phyloP scores from a whole-genome alignment of 805 yeast genomes.

The Metschnikowia shivogae region DNA sequence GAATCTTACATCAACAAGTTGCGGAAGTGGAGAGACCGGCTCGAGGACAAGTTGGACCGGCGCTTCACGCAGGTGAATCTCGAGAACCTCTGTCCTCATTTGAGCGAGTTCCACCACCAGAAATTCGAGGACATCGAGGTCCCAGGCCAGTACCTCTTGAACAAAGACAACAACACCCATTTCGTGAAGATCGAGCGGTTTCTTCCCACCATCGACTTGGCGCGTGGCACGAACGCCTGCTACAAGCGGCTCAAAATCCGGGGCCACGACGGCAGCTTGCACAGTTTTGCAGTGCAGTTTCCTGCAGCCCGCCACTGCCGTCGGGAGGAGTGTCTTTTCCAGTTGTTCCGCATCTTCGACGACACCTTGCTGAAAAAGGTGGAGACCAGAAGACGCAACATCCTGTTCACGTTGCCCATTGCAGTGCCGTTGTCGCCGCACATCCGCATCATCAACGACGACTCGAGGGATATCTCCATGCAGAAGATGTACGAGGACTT shows the following conservation, averaged over 20 bases:
- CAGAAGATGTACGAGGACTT: slow-evolving; percentile 83
- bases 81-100: slow-evolving; percentile 89
- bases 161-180: slow-evolving; percentile 84
- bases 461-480: slow-evolving; percentile 67
- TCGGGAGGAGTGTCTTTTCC: slow-evolving; percentile 92
- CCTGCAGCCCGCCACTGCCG: slow-evolving; percentile 98
- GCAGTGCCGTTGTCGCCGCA: slow-evolving; percentile 95
- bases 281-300: slow-evolving; percentile 92
- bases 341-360: slow-evolving; percentile 83
- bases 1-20: slow-evolving; percentile 81
- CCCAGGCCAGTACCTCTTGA: slow-evolving; percentile 92
- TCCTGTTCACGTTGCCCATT: slow-evolving; percentile 80
- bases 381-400: slow-evolving; percentile 81
- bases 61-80: slow-evolving; percentile 74
- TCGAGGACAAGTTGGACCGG: slow-evolving; percentile 88
- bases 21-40: slow-evolving; percentile 86
- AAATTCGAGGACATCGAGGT: slow-evolving; percentile 96
- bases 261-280: slow-evolving; percentile 89
- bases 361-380: slow-evolving; percentile 75
- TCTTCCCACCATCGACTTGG: slow-evolving; percentile 80
- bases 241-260: slow-evolving; percentile 84
- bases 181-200: slow-evolving; percentile 92
- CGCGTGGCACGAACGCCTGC: slow-evolving; percentile 87
- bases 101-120: slow-evolving; percentile 96
- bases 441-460: slow-evolving; percentile 84